phyloP scores from a whole-genome alignment of 148 eudicot genomes.

The Suaeda aralocaspica region DNA sequence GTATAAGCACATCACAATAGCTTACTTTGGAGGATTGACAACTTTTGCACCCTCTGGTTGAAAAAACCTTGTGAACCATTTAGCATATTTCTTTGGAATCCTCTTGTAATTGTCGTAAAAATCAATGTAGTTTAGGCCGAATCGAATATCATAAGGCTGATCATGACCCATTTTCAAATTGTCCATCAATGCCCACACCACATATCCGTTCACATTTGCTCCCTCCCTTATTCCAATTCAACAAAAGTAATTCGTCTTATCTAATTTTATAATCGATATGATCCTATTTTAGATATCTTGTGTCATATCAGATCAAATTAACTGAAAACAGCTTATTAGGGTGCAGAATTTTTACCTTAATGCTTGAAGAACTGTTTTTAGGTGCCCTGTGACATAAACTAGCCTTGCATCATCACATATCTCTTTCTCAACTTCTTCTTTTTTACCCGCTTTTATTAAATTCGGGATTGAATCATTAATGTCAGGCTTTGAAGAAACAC shows the following conservation, averaged over 20 bases:
- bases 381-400: conserved; percentile 8
- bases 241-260: too few species aligned
- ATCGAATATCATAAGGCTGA: conserved; percentile 16
- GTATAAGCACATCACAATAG: too few species aligned
- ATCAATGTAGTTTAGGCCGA: conserved; percentile 2
- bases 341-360: neutral
- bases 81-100: conserved; percentile 18
- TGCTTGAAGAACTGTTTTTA: conserved; percentile 10
- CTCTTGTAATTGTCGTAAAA: conserved; percentile 6
- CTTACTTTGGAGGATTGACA: too few species aligned
- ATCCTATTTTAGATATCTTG: too few species aligned
- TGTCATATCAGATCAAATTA: too few species aligned
- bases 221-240: conserved; percentile 7
- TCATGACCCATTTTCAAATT: conserved; percentile 20
- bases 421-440: too few species aligned
- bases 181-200: conserved; percentile 19
- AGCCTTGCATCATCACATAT: too few species aligned
- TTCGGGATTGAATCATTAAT: neutral
- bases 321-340: too few species aligned
- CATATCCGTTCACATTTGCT: conserved; percentile 10
- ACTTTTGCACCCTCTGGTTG: neutral
- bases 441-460: too few species aligned
- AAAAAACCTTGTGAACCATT: conserved; percentile 3
- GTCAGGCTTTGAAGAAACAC: neutral
- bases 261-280: too few species aligned